Conservation (phyloP, 257 asterid genomes). For the Cruciata laevipes region DNA sequence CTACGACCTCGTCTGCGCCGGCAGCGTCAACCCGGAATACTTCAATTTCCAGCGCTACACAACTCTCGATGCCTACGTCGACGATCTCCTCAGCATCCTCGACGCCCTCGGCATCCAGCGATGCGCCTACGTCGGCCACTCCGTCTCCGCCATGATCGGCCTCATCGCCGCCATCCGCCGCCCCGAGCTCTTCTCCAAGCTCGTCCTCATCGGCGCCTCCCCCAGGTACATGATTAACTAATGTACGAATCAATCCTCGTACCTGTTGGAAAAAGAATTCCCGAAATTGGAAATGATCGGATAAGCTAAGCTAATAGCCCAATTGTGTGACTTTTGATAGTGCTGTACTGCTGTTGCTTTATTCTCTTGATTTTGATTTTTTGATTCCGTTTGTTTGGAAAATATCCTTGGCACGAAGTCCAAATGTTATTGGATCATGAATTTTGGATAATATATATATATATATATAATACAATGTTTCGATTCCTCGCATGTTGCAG, state of each 20-base stretch:
- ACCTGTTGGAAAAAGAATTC: no score
- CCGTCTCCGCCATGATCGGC: constrained; percentile 92
- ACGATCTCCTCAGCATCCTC: constrained; percentile 69
- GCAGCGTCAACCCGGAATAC: constrained; percentile 87
- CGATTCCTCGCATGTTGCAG: constrained; percentile 7
- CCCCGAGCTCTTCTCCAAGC: constrained; percentile 78
- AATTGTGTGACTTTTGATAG: neutral
- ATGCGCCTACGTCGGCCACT: constrained; percentile 90
- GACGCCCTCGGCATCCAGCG: constrained; percentile 51
- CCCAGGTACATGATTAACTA: constrained; percentile 47
- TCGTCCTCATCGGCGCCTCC: constrained; percentile 84
- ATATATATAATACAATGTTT: no score
- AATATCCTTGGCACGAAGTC: neutral
- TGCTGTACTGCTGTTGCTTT: neutral
- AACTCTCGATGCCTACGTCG: constrained; percentile 79
- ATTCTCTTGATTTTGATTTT: neutral
- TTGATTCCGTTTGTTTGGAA: neutral
- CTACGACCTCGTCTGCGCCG: constrained; percentile 91
- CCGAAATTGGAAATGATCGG: neutral
- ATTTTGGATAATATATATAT: no score
- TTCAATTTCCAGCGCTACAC: constrained; percentile 85
- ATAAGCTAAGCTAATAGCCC: neutral
- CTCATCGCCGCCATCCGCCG: constrained; percentile 87
- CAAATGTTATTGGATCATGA: neutral
- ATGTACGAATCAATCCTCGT: no score